These are phyloP conservation scores for Ailanthus altissimus DNA, from an alignment of 345 rosid genomes.

Conservation along the genomic window DNA sequence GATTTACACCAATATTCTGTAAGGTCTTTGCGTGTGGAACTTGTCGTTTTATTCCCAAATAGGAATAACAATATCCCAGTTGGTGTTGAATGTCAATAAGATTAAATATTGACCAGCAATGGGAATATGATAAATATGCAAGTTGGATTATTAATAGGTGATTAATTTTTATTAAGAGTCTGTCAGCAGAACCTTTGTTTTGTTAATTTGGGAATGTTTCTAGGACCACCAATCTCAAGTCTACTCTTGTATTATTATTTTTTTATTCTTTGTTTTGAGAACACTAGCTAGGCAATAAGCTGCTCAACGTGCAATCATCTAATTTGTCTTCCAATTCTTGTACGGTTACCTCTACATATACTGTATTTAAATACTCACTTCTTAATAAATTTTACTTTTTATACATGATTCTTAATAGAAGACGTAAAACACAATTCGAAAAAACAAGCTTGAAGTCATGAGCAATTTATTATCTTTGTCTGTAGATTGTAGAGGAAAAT, in stretches of 20 bases:
- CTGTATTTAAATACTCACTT: not conserved
- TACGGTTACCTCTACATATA: not conserved
- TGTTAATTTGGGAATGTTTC: not conserved
- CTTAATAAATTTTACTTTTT: not conserved
- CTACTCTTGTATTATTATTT: not conserved
- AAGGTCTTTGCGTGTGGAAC: not conserved
- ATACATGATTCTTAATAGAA: not conserved
- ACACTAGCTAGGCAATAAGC: too few species aligned
- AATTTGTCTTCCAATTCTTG: not conserved
- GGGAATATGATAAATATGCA: not conserved
- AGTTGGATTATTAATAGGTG: not conserved
- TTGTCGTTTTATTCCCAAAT: not conserved
- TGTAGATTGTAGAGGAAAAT: too few species aligned
- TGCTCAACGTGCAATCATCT: slow-evolving; percentile 12
- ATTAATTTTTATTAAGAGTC: not conserved
- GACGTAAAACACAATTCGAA: not conserved
- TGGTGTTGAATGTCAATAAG: not conserved
- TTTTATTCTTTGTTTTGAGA: not conserved
- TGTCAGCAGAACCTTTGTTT: too few species aligned
- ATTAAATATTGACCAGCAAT: not conserved
- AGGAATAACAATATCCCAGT: not conserved
- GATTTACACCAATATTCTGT: not conserved
- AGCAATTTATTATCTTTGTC: too few species aligned
- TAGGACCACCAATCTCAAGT: not conserved
- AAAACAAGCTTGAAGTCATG: too few species aligned